Evolutionary conservation across 495 filamentous ascomycete genomes (phyloP).

Genomic region (Podospora conica): DNA sequence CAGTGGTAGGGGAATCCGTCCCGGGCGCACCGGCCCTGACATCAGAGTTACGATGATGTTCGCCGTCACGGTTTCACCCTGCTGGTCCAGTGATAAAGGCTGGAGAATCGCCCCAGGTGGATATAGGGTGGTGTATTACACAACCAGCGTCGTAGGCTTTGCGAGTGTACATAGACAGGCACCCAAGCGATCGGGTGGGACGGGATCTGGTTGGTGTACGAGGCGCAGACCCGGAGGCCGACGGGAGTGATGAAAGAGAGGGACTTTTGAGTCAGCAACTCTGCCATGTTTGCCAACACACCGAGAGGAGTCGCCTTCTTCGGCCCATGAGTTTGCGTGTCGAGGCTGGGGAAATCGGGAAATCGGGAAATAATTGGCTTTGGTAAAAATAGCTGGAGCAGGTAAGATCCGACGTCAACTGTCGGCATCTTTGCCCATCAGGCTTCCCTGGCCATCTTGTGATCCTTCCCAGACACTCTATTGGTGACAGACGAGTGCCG

Average conservation of each 20-base stretch:
- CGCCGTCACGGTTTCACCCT: background rate
- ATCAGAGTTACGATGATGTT: background rate
- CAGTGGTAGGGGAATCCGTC: background rate
- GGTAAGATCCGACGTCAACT: background rate
- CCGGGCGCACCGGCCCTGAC: background rate
- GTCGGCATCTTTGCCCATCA: background rate
- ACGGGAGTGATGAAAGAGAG: background rate
- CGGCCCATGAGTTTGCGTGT: background rate
- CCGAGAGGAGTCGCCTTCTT: background rate
- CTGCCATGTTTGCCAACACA: background rate
- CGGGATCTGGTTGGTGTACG: background rate
- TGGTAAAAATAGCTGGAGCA: background rate
- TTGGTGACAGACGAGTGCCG: background rate
- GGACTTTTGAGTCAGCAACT: background rate
- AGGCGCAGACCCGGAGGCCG: background rate
- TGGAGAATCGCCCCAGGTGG: background rate
- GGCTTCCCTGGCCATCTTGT: background rate
- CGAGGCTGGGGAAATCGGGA: background rate
- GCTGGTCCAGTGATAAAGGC: background rate
- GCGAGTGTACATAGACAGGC: no score
- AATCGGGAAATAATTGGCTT: background rate
- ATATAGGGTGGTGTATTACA: background rate
- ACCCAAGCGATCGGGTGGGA: background rate
- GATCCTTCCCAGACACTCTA: background rate
- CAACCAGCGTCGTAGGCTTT: background rate